phyloP scores from a whole-genome alignment of 2,329 filamentous ascomycete species.

The Neonectria faginata region DNA sequence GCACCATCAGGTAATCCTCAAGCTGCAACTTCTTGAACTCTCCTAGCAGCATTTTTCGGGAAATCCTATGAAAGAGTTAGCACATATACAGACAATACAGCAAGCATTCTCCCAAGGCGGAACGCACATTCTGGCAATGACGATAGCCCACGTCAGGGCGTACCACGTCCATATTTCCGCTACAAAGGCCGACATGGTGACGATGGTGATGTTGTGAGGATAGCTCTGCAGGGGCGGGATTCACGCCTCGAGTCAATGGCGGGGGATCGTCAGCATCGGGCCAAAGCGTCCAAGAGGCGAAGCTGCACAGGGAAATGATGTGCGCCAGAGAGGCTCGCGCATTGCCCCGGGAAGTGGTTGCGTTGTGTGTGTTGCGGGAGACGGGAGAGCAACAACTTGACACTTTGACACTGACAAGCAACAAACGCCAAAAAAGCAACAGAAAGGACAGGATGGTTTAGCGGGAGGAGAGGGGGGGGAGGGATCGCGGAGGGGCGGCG shows the following conservation, averaged over 20 bases:
- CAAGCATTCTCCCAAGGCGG: constrained; percentile 1
- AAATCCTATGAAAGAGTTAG: constrained; percentile 44
- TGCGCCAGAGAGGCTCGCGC: background rate
- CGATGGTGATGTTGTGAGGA: constrained; percentile 7
- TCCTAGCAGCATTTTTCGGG: constrained; percentile 55
- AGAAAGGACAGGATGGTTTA: background rate
- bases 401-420: background rate
- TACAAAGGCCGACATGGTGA: constrained; percentile 47
- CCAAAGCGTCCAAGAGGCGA: constrained; percentile 8
- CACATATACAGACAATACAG: background rate
- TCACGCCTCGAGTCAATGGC: constrained; percentile 8
- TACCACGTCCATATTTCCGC: constrained; percentile 61
- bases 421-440: constrained; percentile 6
- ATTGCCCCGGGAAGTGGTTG: constrained; percentile 3
- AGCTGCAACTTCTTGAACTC: constrained; percentile 62
- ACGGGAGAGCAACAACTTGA: background rate
- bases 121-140: constrained; percentile 55
- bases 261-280: constrained; percentile 17
- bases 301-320: constrained; percentile 6
- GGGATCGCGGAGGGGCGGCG: constrained; percentile 37
- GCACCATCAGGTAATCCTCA: constrained; percentile 68
- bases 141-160: constrained; percentile 53
- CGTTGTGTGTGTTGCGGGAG: background rate
- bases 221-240: background rate
- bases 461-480: background rate